Base-by-base conservation (phyloP, 495 filamentous ascomycete genomes). In the Extremus antarcticus region DNA sequence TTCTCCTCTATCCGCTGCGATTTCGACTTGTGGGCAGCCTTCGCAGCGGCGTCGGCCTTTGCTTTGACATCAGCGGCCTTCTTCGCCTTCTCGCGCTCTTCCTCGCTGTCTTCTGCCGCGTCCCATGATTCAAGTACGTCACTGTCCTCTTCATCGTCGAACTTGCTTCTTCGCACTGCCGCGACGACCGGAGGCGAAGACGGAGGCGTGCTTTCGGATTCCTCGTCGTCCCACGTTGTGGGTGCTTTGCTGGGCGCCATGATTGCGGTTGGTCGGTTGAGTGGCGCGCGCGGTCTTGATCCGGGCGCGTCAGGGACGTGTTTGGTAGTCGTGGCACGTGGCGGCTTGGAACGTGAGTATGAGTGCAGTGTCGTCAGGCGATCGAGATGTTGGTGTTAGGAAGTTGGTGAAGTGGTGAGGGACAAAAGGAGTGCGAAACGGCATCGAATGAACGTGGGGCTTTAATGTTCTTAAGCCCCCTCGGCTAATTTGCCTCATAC, bases 91-190 rank as follows among this genome's bases (percentile, higher is more conserved):
- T 95, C 90, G 59, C 88, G 86, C 74, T 99, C 94, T 50, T 83
- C 90, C 64, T 99, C 94, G 49, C 88, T 94, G 73, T 99, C 94
- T 64, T 96, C 92, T 55, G 87, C 92, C 40, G 88, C 91, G 61
- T 95, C 90, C 94, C 94, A 99, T 20, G 88, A 91, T 45, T 99
- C 94, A 55, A 96, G 79, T 54, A 96, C 88, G 87, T 95, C 76
- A 46, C 92, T 90, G 1, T 84, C 81, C 29, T 82, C 87, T 68
- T 94, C 90, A 63, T 99, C 92, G 60, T 94, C 90, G 64, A 92
- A 96, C 68, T 88, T 88, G 66, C 78, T 70, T 61, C 83, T 78
- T 25, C 69, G 67, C 32, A 63, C 61, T 54, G 79, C 75, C 38
- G 76, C 71, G 43, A 74, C 76, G 21, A 77, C 72, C 39, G 82